phyloP scores from a whole-genome alignment of 2,329 filamentous ascomycete genomes.

The Hymenoscyphus occultus region DNA sequence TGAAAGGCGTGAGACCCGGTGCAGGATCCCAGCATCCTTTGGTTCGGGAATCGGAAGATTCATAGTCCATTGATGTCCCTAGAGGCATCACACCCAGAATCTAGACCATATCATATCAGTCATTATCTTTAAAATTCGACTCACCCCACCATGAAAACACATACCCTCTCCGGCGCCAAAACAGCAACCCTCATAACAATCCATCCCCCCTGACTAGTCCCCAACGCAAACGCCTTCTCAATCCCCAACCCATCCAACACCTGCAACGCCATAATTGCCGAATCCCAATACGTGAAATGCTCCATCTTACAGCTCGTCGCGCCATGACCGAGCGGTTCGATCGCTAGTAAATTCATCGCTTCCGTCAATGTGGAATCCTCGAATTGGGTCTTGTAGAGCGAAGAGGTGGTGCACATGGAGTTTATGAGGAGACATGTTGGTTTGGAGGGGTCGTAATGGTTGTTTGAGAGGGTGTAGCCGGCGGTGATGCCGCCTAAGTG shows the following conservation, averaged over 20 bases:
- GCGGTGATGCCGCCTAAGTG: constrained; percentile 3
- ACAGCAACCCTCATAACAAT: constrained; percentile 50
- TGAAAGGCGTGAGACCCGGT: constrained; percentile 41
- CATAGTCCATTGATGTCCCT: constrained; percentile 53
- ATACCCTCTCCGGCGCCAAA: constrained; percentile 43
- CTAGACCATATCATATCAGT: background rate
- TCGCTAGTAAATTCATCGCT: constrained; percentile 48
- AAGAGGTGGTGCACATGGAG: constrained; percentile 49
- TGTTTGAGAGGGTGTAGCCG: background rate
- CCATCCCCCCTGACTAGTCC: constrained; percentile 53
- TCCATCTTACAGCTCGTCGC: constrained; percentile 41
- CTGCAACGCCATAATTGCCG: constrained; percentile 53
- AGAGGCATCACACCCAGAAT: constrained; percentile 48
- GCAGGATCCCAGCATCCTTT: constrained; percentile 51
- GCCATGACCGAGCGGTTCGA: constrained; percentile 54
- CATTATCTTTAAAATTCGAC: no score
- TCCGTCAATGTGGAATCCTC: constrained; percentile 40
- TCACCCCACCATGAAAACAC: background rate
- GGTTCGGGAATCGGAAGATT: constrained; percentile 45
- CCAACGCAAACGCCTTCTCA: constrained; percentile 47
- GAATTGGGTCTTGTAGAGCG: constrained; percentile 47
- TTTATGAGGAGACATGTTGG: constrained; percentile 52
- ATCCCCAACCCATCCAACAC: constrained; percentile 51
- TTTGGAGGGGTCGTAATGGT: constrained; percentile 48
- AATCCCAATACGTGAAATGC: constrained; percentile 56